Evolutionary conservation across 805 yeast species (phyloP).

Genomic region (Ogataea naganishii): DNA sequence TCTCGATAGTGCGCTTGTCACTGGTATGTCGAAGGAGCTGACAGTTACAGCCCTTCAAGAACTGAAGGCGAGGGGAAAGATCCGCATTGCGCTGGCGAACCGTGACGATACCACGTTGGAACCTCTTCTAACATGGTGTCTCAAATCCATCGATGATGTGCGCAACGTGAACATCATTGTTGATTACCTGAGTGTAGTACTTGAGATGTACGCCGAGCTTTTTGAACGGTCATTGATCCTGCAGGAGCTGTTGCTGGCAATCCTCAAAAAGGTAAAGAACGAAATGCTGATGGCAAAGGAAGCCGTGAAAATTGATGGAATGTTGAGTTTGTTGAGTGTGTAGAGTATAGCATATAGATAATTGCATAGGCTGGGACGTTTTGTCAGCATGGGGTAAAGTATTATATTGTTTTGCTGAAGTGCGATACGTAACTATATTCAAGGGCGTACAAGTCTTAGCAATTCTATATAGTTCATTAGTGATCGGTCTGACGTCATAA

Average conservation of each 20-base stretch:
- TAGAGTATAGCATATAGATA: constrained; percentile 8
- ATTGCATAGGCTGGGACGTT: constrained; percentile 2
- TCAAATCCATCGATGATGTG: constrained; percentile 68
- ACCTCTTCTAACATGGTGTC: constrained; percentile 81
- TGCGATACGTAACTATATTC: background rate
- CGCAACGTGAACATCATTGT: constrained; percentile 56
- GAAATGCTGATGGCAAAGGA: constrained; percentile 79
- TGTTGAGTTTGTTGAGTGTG: constrained; percentile 74
- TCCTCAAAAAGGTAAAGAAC: constrained; percentile 50
- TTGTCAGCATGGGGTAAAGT: no score
- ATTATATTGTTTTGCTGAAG: background rate
- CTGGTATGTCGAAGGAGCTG: constrained; percentile 72
- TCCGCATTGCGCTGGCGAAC: constrained; percentile 67
- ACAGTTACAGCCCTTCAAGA: constrained; percentile 81
- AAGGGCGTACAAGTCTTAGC: no score
- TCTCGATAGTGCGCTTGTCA: constrained; percentile 72
- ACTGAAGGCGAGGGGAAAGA: constrained; percentile 81
- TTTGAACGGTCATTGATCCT: constrained; percentile 70
- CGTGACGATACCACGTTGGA: constrained; percentile 78
- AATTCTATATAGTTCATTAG: no score
- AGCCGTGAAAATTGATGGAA: constrained; percentile 85
- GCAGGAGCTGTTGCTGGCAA: constrained; percentile 57
- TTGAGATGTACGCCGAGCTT: constrained; percentile 69
- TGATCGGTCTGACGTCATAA: no score
- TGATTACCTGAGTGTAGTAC: constrained; percentile 58